phyloP scores from a whole-genome alignment of 305 asterid species.

The Solanum aculeatissimum region DNA sequence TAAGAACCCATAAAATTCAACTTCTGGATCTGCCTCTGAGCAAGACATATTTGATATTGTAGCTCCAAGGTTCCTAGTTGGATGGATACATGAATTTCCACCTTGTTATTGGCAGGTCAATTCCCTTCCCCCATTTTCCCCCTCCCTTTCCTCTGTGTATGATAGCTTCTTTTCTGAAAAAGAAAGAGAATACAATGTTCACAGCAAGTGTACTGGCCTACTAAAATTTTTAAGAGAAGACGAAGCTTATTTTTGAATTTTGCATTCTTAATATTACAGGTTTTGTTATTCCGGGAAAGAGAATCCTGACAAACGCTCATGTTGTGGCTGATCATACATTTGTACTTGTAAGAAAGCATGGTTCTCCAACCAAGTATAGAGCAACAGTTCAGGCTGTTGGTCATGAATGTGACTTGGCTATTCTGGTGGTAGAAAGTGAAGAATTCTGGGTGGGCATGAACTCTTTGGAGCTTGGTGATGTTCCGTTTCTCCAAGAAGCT shows the following conservation, averaged over 20 bases:
- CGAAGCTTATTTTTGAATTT: neutral
- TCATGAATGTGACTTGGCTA: conserved; percentile 95
- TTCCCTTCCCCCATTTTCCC: neutral
- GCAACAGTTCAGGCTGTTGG: conserved; percentile 87
- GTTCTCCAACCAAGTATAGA: conserved; percentile 78
- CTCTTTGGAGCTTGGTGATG: conserved; percentile 74
- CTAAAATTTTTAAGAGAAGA: neutral
- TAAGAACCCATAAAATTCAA: neutral
- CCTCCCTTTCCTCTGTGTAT: neutral
- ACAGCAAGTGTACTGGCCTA: neutral
- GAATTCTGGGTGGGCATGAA: conserved; percentile 92
- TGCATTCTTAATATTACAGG: conserved; percentile 24
- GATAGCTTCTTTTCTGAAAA: neutral
- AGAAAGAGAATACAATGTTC: neutral
- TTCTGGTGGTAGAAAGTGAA: conserved; percentile 62
- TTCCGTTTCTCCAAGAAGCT: conserved; percentile 93
- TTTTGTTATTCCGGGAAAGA: conserved; percentile 68
- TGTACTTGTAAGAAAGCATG: conserved; percentile 89
- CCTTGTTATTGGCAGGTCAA: neutral
- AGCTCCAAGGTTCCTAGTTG: neutral
- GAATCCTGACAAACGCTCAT: conserved; percentile 92
- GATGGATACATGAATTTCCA: neutral
- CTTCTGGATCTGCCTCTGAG: neutral
- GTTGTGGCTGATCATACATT: conserved; percentile 97
- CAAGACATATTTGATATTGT: neutral